phyloP scores from a whole-genome alignment of 31 red algal species.

The Odonthalia washingtoniensis region DNA sequence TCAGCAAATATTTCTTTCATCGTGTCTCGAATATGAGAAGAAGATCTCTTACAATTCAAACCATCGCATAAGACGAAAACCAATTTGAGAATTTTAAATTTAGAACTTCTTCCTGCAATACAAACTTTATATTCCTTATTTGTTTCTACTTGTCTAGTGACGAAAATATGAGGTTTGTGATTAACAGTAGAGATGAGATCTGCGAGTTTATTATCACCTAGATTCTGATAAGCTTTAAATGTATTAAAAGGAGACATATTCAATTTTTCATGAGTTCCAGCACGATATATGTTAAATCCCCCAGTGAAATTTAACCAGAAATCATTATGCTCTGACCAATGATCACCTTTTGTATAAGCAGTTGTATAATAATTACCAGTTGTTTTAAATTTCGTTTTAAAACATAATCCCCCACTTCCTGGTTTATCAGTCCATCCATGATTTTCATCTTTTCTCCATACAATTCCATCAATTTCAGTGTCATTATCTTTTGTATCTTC shows the following conservation, averaged over 20 bases:
- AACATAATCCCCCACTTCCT: slow-evolving; percentile 49
- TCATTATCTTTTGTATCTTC: too few relatives aligned
- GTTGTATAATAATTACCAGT: slow-evolving; percentile 47
- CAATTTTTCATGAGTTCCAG: slow-evolving; percentile 19
- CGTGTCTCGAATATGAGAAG: background rate
- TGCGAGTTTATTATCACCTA: background rate
- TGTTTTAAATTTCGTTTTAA: slow-evolving; percentile 3
- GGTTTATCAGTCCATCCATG: slow-evolving; percentile 11
- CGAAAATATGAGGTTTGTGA: slow-evolving; percentile 44
- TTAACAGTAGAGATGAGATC: slow-evolving; percentile 43
- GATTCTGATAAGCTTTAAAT: slow-evolving; percentile 51
- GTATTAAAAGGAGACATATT: background rate
- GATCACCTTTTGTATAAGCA: slow-evolving; percentile 26
- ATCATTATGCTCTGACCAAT: slow-evolving; percentile 50
- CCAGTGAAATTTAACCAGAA: slow-evolving; percentile 46
- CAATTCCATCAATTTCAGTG: slow-evolving; percentile 18
- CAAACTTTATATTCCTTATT: slow-evolving; percentile 25
- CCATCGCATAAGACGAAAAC: slow-evolving; percentile 35
- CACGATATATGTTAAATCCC: slow-evolving; percentile 31
- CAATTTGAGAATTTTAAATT: slow-evolving; percentile 35
- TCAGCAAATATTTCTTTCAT: too few relatives aligned
- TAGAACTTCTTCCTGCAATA: slow-evolving; percentile 49
- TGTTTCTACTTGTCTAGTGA: background rate
- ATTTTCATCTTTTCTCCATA: slow-evolving; percentile 22
- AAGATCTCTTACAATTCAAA: slow-evolving; percentile 26